Conservation (phyloP, 164 flowering plant species). For the Macadamia integrifolia region DNA sequence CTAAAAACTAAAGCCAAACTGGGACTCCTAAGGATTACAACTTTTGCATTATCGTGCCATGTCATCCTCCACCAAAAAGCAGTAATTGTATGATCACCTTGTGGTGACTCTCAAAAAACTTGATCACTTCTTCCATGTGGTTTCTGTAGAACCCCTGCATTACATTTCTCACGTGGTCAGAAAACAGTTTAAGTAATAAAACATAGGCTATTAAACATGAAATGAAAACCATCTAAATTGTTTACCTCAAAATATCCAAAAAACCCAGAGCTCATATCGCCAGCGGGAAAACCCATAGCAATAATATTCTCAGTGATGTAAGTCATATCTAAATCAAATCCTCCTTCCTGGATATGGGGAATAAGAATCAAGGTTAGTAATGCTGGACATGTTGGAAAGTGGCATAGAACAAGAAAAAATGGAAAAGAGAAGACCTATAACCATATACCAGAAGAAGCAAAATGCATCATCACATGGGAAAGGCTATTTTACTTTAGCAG, state of each 20-base stretch:
- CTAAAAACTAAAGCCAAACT: background rate
- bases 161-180: slow-evolving; percentile 11
- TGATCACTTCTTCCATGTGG: slow-evolving; percentile 99
- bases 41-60: no score
- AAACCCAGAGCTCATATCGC: slow-evolving; percentile 81
- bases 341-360: background rate
- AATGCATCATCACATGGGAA: no score
- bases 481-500: no score
- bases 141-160: slow-evolving; percentile 92
- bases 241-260: slow-evolving; percentile 93
- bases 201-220: slow-evolving; percentile 1
- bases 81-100: slow-evolving; percentile 43
- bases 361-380: no score
- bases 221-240: slow-evolving; percentile 1
- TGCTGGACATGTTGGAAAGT: no score
- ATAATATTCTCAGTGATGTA: background rate
- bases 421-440: no score
- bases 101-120: slow-evolving; percentile 93
- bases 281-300: background rate
- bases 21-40: background rate
- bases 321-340: background rate
- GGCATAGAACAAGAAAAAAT: no score
- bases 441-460: no score
- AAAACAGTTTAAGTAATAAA: slow-evolving; percentile 1
- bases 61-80: background rate